phyloP scores from a whole-genome alignment of 2,329 filamentous ascomycete genomes.

The Fusarium brachygibbosum region DNA sequence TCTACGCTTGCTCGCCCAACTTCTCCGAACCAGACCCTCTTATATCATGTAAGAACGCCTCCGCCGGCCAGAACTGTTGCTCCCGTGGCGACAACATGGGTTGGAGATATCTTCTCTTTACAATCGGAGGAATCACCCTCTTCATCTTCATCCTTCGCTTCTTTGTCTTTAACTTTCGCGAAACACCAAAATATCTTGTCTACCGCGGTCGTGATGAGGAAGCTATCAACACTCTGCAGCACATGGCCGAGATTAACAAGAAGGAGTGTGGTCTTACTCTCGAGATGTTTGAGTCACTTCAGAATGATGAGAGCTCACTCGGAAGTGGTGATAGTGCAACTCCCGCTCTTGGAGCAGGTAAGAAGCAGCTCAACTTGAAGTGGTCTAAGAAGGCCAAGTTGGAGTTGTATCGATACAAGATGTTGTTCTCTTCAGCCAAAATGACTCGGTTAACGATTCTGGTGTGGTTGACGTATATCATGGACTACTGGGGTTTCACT shows the following conservation, averaged over 20 bases:
- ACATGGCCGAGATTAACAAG: slow-evolving; percentile 59
- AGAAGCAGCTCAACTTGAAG: slow-evolving; percentile 29
- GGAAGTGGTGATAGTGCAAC: slow-evolving; percentile 36
- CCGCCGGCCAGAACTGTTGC: slow-evolving; percentile 52
- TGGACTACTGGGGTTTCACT: slow-evolving; percentile 57
- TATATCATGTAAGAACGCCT: slow-evolving; percentile 58
- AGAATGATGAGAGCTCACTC: slow-evolving; percentile 43
- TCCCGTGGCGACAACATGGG: slow-evolving; percentile 61
- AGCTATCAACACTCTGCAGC: slow-evolving; percentile 62
- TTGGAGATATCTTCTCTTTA: slow-evolving; percentile 63
- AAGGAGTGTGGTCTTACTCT: slow-evolving; percentile 53
- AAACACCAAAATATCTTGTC: slow-evolving; percentile 63
- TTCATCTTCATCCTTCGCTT: slow-evolving; percentile 60
- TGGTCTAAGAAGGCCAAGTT: slow-evolving; percentile 35
- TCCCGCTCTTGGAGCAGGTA: slow-evolving; percentile 29
- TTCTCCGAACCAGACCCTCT: slow-evolving; percentile 60
- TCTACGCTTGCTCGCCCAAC: slow-evolving; percentile 64
- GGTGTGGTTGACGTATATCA: slow-evolving; percentile 56
- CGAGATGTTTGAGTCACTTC: slow-evolving; percentile 53
- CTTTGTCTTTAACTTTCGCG: slow-evolving; percentile 62
- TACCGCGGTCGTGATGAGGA: slow-evolving; percentile 60
- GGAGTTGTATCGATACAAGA: slow-evolving; percentile 49
- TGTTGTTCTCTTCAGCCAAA: slow-evolving; percentile 52
- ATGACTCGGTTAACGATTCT: slow-evolving; percentile 55
- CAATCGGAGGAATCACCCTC: slow-evolving; percentile 60